phyloP scores from a whole-genome alignment of 169 alveolate species.

The Cryptosporidium ubiquitum region DNA sequence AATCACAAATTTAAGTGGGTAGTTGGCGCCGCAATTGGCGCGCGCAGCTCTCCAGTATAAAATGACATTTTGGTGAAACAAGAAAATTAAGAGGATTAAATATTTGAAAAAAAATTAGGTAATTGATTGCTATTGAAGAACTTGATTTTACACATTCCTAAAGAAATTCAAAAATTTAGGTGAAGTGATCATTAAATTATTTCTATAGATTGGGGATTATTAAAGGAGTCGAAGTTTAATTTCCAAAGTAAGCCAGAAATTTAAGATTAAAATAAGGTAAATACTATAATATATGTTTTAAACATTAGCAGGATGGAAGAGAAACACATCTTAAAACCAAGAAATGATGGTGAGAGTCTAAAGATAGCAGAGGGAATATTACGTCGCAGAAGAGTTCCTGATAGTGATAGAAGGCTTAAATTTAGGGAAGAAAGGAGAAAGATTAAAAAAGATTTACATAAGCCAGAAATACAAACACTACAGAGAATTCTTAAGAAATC shows the following conservation, averaged over 20 bases:
- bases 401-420: constrained; percentile 43
- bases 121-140: neutral
- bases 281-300: neutral
- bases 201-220: neutral
- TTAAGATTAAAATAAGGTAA: neutral
- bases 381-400: constrained; percentile 37
- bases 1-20: neutral
- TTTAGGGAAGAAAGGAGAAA: constrained; percentile 37
- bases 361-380: constrained; percentile 61
- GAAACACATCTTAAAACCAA: constrained; percentile 44
- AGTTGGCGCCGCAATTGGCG: neutral
- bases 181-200: neutral
- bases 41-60: neutral
- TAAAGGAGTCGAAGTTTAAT: neutral
- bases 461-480: constrained; percentile 28
- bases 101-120: no score
- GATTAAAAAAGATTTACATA: constrained; percentile 17
- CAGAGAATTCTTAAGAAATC: constrained; percentile 48
- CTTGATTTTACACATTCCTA: neutral
- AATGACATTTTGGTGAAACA: neutral
- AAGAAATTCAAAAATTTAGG: neutral
- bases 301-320: neutral
- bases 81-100: neutral
- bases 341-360: constrained; percentile 52
- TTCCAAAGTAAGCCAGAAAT: neutral